Evolutionary conservation across 169 alveolate species (phyloP), one percentile per base, ranked within the genome.

Genomic region (Plasmodium knowlesi): DNA sequence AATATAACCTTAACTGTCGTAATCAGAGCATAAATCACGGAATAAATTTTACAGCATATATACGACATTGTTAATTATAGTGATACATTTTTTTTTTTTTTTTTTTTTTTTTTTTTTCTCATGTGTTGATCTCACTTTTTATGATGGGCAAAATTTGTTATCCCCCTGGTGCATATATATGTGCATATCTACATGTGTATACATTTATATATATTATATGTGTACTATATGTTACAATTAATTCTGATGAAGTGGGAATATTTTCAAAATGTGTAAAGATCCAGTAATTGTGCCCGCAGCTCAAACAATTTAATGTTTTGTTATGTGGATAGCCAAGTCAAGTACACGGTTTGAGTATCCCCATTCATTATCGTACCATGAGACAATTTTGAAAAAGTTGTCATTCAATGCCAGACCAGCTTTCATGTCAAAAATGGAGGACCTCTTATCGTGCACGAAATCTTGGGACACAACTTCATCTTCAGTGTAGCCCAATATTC

Each of bases 281-380:
- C 43, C 12, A n/a, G 76, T 12, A 67, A 67, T 25, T 67, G 76
- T 6, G 76, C 19, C 32, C 30, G 32, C 76, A n/a, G 37, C 5
- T 1, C 19, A 22, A 67, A 22, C 71, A 81, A 82, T 37, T 86
- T 88, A 79, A 80, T 88, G 50, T n/a, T 88, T 78, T 16, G 91
- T 72, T 30, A 91, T 91, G 84, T 91, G 92, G 14, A 82, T 97
- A 25, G 98, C 98, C 54, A 99, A 96, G 95, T 99, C 99, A 32
- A 98, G 97, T 82, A 99, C 96, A 92, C 99, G 98, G 97, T 99
- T 98, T 91, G 99, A 98, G 97, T 98, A 98, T 72, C 99, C 99
- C 99, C 99, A 99, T 96, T 98, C 99, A 96, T 98, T 98, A 96
- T 98, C 99, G 95, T 99, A 99, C 99, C 99, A 99, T 53, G 99